Percentiles rank a stretch among this genome's conserved stretches.
These are phyloP conservation scores for Cichorium intybus DNA, from an alignment of 140 eudicot species.

Conservation along the genomic window DNA sequence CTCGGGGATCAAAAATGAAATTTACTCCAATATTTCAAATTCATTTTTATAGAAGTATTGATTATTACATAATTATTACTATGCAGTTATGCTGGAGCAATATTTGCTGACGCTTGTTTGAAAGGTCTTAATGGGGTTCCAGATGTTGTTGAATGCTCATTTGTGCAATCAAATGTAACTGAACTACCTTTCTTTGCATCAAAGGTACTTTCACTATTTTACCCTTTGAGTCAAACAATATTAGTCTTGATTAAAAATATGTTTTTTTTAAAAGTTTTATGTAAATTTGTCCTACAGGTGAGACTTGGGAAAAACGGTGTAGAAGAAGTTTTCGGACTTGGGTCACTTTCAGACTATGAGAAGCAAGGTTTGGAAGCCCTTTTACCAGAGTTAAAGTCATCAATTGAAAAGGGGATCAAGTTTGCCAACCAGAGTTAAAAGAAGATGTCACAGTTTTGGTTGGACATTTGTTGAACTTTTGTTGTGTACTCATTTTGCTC, in stretches of 20 bases:
- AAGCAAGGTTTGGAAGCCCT: constrained; percentile 71
- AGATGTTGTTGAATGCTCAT: constrained; percentile 92
- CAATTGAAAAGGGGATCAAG: constrained; percentile 78
- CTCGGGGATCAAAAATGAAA: too few species aligned
- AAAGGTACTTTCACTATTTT: constrained; percentile 45
- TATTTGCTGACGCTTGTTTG: constrained; percentile 98
- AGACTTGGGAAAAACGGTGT: constrained; percentile 86
- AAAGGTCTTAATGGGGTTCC: constrained; percentile 99
- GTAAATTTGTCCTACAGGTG: constrained; percentile 24
- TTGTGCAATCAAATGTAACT: constrained; percentile 78
- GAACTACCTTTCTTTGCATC: constrained; percentile 97
- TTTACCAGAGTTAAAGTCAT: constrained; percentile 65
- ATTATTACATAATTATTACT: too few species aligned
- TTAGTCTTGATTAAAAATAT: not conserved
- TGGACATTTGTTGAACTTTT: constrained; percentile 25
- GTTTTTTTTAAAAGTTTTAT: not conserved
- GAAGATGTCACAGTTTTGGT: constrained; percentile 44
- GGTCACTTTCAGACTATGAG: constrained; percentile 54
- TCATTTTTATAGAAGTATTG: too few species aligned
- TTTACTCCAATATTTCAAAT: too few species aligned
- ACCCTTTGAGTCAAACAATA: too few species aligned
- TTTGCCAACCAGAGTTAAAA: constrained; percentile 53
- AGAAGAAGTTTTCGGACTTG: constrained; percentile 67
- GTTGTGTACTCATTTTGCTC: constrained; percentile 20
- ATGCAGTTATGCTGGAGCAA: constrained; percentile 93